These are phyloP conservation scores for Aureobasidium sp. DNA, from an alignment of 2,329 filamentous ascomycete genomes.

Conservation along the genomic window DNA sequence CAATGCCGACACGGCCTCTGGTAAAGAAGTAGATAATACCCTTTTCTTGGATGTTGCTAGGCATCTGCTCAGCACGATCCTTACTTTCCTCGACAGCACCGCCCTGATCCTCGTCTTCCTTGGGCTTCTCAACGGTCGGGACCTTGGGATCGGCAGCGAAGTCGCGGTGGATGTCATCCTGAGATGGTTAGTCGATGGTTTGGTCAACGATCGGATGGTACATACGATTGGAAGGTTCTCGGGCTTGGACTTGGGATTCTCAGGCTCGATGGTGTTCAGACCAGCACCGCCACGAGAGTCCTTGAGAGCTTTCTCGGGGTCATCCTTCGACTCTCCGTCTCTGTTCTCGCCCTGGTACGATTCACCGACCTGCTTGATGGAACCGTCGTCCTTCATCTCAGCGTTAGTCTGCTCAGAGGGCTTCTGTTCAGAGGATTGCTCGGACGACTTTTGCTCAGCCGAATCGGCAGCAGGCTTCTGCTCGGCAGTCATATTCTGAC, in stretches of 20 bases:
- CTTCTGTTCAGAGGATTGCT: not conserved
- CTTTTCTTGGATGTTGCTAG: slow-evolving; percentile 68
- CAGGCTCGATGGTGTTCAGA: slow-evolving; percentile 12
- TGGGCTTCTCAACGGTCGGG: not conserved
- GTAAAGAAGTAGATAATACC: slow-evolving; percentile 90
- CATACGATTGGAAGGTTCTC: slow-evolving; percentile 7
- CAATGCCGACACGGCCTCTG: slow-evolving; percentile 64
- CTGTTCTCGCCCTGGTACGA: slow-evolving; percentile 17
- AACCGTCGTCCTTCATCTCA: slow-evolving; percentile 23
- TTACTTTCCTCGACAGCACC: slow-evolving; percentile 41
- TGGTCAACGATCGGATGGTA: not conserved
- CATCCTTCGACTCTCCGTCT: slow-evolving; percentile 21
- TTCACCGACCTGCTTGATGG: slow-evolving; percentile 14
- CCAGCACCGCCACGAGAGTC: slow-evolving; percentile 15
- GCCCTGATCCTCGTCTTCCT: not conserved
- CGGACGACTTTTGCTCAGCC: not conserved
- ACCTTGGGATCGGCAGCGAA: not conserved
- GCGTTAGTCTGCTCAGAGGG: slow-evolving; percentile 11
- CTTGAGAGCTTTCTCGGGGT: slow-evolving; percentile 18
- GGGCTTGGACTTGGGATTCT: slow-evolving; percentile 10
- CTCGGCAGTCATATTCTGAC: slow-evolving; percentile 20
- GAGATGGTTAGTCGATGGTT: not conserved
- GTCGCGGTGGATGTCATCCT: slow-evolving; percentile 13
- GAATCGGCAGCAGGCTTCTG: slow-evolving; percentile 14
- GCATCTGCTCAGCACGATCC: slow-evolving; percentile 41